Evolutionary conservation across 768 basidiomycete species (phyloP).

Genomic region (Clitopilus passeckerianus): DNA sequence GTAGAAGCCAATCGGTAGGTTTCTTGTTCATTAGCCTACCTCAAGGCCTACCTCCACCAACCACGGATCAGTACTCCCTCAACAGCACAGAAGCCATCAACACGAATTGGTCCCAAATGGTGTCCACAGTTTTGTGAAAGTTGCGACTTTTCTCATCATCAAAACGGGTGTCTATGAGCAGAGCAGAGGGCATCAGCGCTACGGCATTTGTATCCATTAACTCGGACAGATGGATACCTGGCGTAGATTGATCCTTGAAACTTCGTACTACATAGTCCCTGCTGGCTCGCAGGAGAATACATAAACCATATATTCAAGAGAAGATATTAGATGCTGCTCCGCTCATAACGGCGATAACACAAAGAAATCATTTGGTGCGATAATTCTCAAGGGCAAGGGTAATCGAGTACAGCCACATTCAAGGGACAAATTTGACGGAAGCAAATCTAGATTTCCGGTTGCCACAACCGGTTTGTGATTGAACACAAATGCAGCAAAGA

Average conservation of each 20-base stretch:
- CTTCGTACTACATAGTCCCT: too few species aligned
- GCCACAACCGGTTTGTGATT: neutral
- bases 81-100: neutral
- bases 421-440: neutral
- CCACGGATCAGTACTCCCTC: neutral
- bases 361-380: neutral
- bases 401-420: neutral
- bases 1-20: neutral
- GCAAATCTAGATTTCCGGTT: constrained; percentile 1
- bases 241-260: too few species aligned
- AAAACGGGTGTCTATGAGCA: neutral
- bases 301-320: too few species aligned
- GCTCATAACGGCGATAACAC: neutral
- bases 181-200: too few species aligned
- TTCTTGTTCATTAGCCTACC: neutral
- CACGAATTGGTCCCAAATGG: neutral
- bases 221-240: too few species aligned
- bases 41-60: neutral
- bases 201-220: too few species aligned
- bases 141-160: neutral
- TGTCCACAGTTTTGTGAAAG: too few species aligned
- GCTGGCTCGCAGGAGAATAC: too few species aligned
- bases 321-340: neutral
- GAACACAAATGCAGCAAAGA: neutral
- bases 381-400: neutral